phyloP scores from a whole-genome alignment of 805 yeast genomes.

The Hyphopichia homilentoma region DNA sequence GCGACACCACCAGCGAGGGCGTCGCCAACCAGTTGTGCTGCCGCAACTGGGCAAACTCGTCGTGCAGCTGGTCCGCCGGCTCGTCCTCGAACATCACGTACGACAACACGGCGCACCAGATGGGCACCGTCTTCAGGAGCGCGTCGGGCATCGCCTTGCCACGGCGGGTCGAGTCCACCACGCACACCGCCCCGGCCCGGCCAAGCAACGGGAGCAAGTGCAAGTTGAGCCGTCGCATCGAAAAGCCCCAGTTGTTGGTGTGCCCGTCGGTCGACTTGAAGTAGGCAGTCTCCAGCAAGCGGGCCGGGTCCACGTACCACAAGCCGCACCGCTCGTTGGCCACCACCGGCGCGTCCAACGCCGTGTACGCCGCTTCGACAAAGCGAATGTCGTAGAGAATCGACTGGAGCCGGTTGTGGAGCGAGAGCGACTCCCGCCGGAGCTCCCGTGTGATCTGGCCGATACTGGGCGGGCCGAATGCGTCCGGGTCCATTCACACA shows the following conservation, averaged over 20 bases:
- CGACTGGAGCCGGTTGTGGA: constrained; percentile 66
- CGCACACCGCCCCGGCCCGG: constrained; percentile 43
- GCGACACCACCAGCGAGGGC: constrained; percentile 40
- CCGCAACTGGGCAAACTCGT: constrained; percentile 1
- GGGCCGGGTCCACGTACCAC: constrained; percentile 66
- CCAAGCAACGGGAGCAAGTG: constrained; percentile 56
- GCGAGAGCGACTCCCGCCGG: constrained; percentile 47
- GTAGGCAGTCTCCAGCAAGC: constrained; percentile 49
- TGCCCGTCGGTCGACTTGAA: constrained; percentile 95
- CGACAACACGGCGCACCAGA: constrained; percentile 85
- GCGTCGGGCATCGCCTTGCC: constrained; percentile 89
- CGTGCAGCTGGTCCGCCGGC: background rate
- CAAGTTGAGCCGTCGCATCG: constrained; percentile 67
- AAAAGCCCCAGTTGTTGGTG: constrained; percentile 74
- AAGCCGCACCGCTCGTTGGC: constrained; percentile 86
- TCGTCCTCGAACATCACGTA: constrained; percentile 41
- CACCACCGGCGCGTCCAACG: constrained; percentile 37
- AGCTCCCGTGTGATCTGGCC: constrained; percentile 38
- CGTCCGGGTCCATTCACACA: no score
- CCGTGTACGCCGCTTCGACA: constrained; percentile 26
- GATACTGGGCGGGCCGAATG: no score
- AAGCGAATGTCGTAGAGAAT: constrained; percentile 60
- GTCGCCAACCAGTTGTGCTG: constrained; percentile 10
- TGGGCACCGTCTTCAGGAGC: constrained; percentile 79
- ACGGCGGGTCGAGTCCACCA: constrained; percentile 82